Evolutionary conservation across 345 rosid species (phyloP).

Genomic region (Arabidopsis arenosa): DNA sequence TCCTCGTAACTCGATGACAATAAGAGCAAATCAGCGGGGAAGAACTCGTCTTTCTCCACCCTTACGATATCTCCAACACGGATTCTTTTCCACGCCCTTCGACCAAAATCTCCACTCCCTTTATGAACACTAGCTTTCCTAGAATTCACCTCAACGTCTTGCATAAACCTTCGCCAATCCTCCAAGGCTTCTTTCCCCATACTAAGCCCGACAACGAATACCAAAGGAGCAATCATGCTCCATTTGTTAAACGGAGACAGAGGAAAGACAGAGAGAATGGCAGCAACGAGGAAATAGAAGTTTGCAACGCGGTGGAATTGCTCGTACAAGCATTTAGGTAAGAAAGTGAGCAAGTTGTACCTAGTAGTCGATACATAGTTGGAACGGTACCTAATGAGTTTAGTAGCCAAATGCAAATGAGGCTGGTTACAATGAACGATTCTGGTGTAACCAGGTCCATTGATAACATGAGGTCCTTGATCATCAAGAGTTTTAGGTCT

Average conservation of each 20-base stretch:
- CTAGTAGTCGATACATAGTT: slow-evolving; percentile 73
- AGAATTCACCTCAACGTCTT: slow-evolving; percentile 58
- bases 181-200: slow-evolving; percentile 79
- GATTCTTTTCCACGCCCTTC: slow-evolving; percentile 59
- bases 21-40: slow-evolving; percentile 69
- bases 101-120: slow-evolving; percentile 54
- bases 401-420: slow-evolving; percentile 47
- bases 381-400: slow-evolving; percentile 51
- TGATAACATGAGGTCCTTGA: slow-evolving; percentile 38
- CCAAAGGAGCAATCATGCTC: slow-evolving; percentile 67
- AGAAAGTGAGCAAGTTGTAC: slow-evolving; percentile 62
- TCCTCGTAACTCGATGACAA: slow-evolving; percentile 78
- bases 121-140: slow-evolving; percentile 53
- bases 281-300: slow-evolving; percentile 68
- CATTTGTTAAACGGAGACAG: slow-evolving; percentile 53
- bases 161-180: slow-evolving; percentile 70
- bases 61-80: slow-evolving; percentile 70
- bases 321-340: slow-evolving; percentile 73
- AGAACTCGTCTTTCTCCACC: slow-evolving; percentile 65
- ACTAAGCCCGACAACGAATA: slow-evolving; percentile 69
- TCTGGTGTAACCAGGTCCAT: slow-evolving; percentile 42
- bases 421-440: slow-evolving; percentile 61
- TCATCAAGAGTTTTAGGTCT: slow-evolving; percentile 43
- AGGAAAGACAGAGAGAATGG: slow-evolving; percentile 51
- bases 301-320: slow-evolving; percentile 87